phyloP scores from a whole-genome alignment of 192 early-diverging fungal genomes.

The Coemansia nantahalensis region DNA sequence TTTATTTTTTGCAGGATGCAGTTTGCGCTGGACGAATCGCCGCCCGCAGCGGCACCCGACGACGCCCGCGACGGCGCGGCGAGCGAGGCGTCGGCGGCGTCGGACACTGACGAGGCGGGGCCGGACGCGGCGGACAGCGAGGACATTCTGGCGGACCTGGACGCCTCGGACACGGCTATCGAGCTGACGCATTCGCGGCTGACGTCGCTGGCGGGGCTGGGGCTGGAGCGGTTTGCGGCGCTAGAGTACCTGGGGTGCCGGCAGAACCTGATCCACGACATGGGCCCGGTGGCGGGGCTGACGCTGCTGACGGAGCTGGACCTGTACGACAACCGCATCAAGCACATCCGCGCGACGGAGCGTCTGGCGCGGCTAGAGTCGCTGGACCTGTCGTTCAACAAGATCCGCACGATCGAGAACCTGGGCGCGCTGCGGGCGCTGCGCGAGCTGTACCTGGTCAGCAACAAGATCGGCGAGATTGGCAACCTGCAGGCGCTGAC shows the following conservation, averaged over 20 bases:
- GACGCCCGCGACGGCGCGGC: background rate
- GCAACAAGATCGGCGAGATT: conserved; percentile 88
- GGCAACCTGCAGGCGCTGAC: conserved; percentile 66
- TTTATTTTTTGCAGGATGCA: too few relatives aligned
- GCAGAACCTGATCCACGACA: conserved; percentile 80
- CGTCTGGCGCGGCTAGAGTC: conserved; percentile 58
- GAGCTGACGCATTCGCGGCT: conserved; percentile 47
- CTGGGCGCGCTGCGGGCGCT: conserved; percentile 62
- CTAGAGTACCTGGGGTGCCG: conserved; percentile 71
- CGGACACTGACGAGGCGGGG: background rate
- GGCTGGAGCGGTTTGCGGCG: conserved; percentile 19
- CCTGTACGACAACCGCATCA: conserved; percentile 93
- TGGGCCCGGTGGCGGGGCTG: conserved; percentile 59
- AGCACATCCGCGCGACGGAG: conserved; percentile 66
- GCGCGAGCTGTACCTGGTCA: conserved; percentile 83
- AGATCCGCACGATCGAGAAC: conserved; percentile 76
- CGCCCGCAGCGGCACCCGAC: background rate
- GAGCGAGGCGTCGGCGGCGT: conserved; percentile 2
- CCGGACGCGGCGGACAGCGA: background rate
- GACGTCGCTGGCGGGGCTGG: conserved; percentile 14
- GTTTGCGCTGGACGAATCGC: too few relatives aligned
- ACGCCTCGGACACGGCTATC: conserved; percentile 19
- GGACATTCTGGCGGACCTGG: conserved; percentile 18
- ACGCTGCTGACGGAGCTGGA: conserved; percentile 74
- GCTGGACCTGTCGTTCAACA: conserved; percentile 96